These are phyloP conservation scores for Lasiodiplodia theobromae DNA, from an alignment of 2,329 filamentous ascomycete species.

Conservation along the genomic window DNA sequence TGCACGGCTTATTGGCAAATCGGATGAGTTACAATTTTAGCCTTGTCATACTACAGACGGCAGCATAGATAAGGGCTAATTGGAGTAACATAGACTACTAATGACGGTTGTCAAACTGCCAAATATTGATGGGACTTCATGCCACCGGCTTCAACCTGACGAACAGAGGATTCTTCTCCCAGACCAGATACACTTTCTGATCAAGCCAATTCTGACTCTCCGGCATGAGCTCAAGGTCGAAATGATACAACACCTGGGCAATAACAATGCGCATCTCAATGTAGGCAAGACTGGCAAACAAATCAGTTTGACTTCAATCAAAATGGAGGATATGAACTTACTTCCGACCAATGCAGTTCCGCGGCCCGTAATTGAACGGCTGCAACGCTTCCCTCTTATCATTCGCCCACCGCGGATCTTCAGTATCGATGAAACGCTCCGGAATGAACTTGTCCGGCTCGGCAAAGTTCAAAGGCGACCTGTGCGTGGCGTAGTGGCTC, in stretches of 20 bases:
- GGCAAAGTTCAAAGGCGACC: constrained; percentile 37
- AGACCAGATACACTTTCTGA: neutral
- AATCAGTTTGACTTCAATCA: no score
- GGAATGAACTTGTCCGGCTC: constrained; percentile 45
- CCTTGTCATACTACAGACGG: no score
- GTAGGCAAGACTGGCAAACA: constrained; percentile 28
- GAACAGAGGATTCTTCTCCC: neutral
- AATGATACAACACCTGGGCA: neutral
- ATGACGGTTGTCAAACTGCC: no score
- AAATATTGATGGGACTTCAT: no score
- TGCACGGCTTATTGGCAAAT: no score
- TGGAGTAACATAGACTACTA: no score
- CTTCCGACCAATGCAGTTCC: constrained; percentile 46
- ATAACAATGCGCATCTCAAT: neutral
- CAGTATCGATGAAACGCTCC: constrained; percentile 48
- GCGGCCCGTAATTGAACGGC: constrained; percentile 53
- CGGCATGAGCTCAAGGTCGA: neutral
- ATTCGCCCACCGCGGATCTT: constrained; percentile 33
- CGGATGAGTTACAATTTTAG: no score
- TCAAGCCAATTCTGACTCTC: constrained; percentile 4
- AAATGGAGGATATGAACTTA: no score
- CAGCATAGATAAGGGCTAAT: no score
- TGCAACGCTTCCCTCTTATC: constrained; percentile 48
- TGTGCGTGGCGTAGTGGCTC: constrained; percentile 37
- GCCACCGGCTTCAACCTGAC: no score